These are phyloP conservation scores for Cylindricascospora bacillispora DNA, from an alignment of 1,139 yeast species.

Conservation along the genomic window DNA sequence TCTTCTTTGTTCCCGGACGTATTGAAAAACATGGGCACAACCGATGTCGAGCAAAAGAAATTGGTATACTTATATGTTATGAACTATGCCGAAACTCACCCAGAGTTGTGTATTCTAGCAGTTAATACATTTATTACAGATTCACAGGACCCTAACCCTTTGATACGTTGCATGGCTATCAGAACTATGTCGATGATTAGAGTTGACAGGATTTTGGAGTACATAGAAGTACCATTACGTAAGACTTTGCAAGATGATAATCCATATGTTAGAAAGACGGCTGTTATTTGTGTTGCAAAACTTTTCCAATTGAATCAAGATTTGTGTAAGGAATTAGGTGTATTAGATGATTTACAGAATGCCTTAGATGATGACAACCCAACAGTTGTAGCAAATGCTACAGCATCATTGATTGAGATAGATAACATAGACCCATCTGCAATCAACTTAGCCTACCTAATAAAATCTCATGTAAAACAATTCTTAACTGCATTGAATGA, in stretches of 20 bases:
- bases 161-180: constrained; percentile 90
- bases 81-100: constrained; percentile 95
- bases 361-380: constrained; percentile 82
- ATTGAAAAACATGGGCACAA: constrained; percentile 90
- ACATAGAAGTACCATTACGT: constrained; percentile 80
- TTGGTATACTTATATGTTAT: constrained; percentile 86
- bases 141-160: constrained; percentile 93
- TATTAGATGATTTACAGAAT: constrained; percentile 54
- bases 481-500: constrained; percentile 79
- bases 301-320: constrained; percentile 75
- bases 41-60: constrained; percentile 92
- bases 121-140: constrained; percentile 96
- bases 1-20: constrained; percentile 92
- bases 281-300: constrained; percentile 95
- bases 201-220: constrained; percentile 90
- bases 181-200: constrained; percentile 98
- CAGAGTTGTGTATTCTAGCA: constrained; percentile 89
- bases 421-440: constrained; percentile 51
- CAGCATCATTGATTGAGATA: constrained; percentile 75
- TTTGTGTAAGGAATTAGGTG: constrained; percentile 79
- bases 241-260: constrained; percentile 82
- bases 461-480: constrained; percentile 29
- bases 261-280: constrained; percentile 95
- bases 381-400: constrained; percentile 92
- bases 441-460: constrained; percentile 24